Percentiles rank a stretch among this genome's conserved stretches.
Conservation (phyloP, 129 eudicot species). For the Artemisia annua region DNA sequence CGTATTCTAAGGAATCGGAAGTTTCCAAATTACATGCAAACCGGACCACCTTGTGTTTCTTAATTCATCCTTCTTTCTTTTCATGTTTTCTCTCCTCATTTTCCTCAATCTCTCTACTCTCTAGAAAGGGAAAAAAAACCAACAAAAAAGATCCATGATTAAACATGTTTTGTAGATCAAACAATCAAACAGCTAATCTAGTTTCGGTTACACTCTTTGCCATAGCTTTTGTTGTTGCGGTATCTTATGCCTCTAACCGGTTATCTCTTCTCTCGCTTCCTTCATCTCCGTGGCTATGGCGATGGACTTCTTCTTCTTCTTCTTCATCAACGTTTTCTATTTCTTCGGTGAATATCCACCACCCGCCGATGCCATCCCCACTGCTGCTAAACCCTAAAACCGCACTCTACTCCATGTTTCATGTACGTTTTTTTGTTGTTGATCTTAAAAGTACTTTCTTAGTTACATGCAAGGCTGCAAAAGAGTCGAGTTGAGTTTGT, state of each 20-base stretch:
- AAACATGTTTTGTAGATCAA: constrained; percentile 31
- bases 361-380: constrained; percentile 10
- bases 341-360: background rate
- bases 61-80: background rate
- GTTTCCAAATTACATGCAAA: constrained; percentile 42
- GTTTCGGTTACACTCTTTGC: constrained; percentile 35
- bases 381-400: constrained; percentile 36
- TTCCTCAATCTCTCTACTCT: constrained; percentile 16
- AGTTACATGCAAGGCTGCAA: no score
- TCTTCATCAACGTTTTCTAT: constrained; percentile 22
- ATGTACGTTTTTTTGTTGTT: no score
- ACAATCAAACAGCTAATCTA: constrained; percentile 30
- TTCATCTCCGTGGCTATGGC: constrained; percentile 38
- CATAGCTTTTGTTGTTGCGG: constrained; percentile 25
- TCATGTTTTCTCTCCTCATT: background rate
- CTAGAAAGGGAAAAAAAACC: constrained; percentile 12
- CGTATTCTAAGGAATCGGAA: constrained; percentile 30
- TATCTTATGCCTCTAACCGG: constrained; percentile 33
- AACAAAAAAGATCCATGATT: constrained; percentile 3
- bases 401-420: constrained; percentile 55
- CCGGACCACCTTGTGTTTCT: constrained; percentile 28
- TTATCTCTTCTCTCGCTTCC: constrained; percentile 42
- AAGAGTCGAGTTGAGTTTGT: no score
- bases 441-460: background rate
- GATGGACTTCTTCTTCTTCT: constrained; percentile 24